Conservation (phyloP, 495 filamentous ascomycete genomes). For the Tetracladium setigerum region DNA sequence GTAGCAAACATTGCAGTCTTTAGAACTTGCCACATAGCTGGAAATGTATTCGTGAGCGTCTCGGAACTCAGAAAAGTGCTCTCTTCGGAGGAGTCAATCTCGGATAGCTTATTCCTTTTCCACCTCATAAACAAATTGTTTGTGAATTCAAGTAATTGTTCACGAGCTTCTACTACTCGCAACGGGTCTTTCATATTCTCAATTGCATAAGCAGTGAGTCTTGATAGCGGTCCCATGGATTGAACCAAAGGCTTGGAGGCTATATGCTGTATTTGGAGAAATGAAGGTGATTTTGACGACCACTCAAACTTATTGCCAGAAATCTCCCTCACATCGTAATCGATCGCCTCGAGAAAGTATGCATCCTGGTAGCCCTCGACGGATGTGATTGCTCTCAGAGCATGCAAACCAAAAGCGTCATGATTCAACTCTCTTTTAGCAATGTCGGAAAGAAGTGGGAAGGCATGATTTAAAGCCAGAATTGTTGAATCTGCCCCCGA, state of each 20-base stretch:
- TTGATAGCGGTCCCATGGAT: conserved; percentile 71
- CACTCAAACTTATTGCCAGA: conserved; percentile 63
- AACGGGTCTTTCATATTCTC: conserved; percentile 54
- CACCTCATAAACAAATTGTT: conserved; percentile 69
- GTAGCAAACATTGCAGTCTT: conserved; percentile 72
- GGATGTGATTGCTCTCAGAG: conserved; percentile 57
- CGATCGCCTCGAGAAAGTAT: conserved; percentile 71
- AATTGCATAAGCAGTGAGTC: conserved; percentile 65
- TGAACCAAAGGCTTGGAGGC: conserved; percentile 63
- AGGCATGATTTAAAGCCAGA: conserved; percentile 71
- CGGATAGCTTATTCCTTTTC: conserved; percentile 76
- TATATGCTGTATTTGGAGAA: conserved; percentile 45
- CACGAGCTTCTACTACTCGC: conserved; percentile 58
- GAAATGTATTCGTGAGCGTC: conserved; percentile 59
- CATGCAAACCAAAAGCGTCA: conserved; percentile 64
- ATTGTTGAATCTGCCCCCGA: conserved; percentile 55
- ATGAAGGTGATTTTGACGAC: conserved; percentile 54
- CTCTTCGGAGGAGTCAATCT: conserved; percentile 76
- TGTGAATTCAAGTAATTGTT: conserved; percentile 64
- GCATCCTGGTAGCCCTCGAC: conserved; percentile 74
- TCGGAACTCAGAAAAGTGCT: conserved; percentile 58
- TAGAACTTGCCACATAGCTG: conserved; percentile 73
- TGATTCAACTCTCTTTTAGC: conserved; percentile 55
- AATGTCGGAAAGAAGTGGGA: conserved; percentile 60
- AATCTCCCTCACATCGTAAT: conserved; percentile 61